phyloP scores from a whole-genome alignment of 208 protist species.

The Leishmania mexicana region DNA sequence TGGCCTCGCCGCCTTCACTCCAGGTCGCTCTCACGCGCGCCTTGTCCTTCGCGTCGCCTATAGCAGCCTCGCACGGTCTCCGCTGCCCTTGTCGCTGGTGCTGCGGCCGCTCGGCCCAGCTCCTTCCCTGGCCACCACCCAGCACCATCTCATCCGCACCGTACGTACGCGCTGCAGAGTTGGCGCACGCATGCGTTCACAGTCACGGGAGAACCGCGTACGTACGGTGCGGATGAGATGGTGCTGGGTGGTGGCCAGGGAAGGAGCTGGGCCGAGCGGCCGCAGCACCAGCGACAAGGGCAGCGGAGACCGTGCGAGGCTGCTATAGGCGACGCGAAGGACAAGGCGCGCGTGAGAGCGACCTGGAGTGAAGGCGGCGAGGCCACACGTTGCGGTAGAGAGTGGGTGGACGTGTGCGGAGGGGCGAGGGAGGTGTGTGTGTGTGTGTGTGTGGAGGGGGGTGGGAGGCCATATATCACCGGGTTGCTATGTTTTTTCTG shows the following conservation, averaged over 20 bases:
- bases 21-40: not conserved
- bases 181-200: not conserved
- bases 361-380: not conserved
- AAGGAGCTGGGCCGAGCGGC: not conserved
- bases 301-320: no score
- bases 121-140: no score
- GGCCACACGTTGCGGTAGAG: not conserved
- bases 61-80: no score
- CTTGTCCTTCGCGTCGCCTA: not conserved
- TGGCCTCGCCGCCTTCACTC: not conserved
- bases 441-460: not conserved
- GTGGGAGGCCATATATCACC: constrained; percentile 1
- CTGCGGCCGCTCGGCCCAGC: not conserved
- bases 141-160: not conserved
- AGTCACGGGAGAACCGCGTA: not conserved
- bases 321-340: not conserved
- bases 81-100: no score
- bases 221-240: not conserved
- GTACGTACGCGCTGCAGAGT: no score
- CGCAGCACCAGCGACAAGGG: not conserved
- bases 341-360: not conserved
- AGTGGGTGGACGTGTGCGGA: no score
- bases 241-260: not conserved
- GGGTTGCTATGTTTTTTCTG: not conserved
- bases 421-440: no score